Evolutionary conservation across 495 filamentous ascomycete genomes (phyloP).

Genomic region (Talaromyces adpressus): DNA sequence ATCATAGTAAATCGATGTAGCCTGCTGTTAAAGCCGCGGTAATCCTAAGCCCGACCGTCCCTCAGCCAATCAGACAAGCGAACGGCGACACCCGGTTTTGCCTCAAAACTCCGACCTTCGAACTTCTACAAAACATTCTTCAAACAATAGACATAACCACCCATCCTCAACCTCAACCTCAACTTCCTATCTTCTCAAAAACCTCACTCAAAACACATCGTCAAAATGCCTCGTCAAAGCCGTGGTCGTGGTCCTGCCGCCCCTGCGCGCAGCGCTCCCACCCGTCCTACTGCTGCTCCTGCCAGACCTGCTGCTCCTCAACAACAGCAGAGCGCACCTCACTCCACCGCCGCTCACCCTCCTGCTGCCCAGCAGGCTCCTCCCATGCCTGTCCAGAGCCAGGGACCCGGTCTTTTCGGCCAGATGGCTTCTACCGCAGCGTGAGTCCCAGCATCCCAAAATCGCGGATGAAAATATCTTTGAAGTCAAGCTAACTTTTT

Average conservation of each 20-base stretch:
- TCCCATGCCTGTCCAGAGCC: constrained; percentile 37
- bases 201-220: neutral
- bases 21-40: neutral
- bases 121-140: neutral
- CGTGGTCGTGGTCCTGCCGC: constrained; percentile 56
- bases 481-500: no score
- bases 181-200: constrained; percentile 11
- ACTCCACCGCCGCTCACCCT: constrained; percentile 61
- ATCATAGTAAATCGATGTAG: neutral
- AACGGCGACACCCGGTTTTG: constrained; percentile 1
- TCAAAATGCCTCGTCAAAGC: constrained; percentile 72
- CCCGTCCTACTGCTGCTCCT: constrained; percentile 61
- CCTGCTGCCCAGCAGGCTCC: constrained; percentile 40
- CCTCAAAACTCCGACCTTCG: constrained; percentile 6
- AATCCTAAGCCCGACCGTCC: neutral
- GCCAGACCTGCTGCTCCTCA: constrained; percentile 49
- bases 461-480: no score
- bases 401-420: constrained; percentile 68
- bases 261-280: constrained; percentile 52
- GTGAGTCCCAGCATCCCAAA: constrained; percentile 39
- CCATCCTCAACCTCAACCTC: neutral
- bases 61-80: neutral
- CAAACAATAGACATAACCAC: neutral
- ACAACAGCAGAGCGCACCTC: constrained; percentile 34
- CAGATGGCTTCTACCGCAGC: constrained; percentile 85